These are phyloP conservation scores for Cryphonectria nitschkei DNA, from an alignment of 2,329 filamentous ascomycete genomes.

Conservation along the genomic window DNA sequence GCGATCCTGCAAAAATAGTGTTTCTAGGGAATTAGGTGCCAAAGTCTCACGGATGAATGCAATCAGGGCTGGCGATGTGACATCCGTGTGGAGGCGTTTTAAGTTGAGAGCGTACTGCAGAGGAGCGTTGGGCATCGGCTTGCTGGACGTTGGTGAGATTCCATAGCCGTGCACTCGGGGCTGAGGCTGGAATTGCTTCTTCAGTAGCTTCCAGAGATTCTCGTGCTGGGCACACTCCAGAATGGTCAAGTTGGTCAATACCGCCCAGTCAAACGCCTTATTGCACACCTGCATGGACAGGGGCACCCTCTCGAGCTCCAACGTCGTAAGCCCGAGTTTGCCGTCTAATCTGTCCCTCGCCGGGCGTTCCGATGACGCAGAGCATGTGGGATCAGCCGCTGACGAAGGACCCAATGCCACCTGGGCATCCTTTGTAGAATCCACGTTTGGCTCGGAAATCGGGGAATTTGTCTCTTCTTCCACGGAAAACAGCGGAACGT, in stretches of 20 bases:
- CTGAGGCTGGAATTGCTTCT: constrained; percentile 61
- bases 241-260: constrained; percentile 72
- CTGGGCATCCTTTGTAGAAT: constrained; percentile 13
- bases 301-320: constrained; percentile 76
- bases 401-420: constrained; percentile 9
- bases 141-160: constrained; percentile 33
- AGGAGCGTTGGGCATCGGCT: constrained; percentile 37
- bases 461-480: constrained; percentile 14
- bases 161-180: constrained; percentile 35
- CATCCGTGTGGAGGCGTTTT: constrained; percentile 76
- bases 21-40: constrained; percentile 78
- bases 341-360: constrained; percentile 51
- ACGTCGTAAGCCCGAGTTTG: constrained; percentile 67
- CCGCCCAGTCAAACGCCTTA: constrained; percentile 74
- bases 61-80: constrained; percentile 69
- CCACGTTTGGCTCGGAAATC: neutral
- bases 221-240: constrained; percentile 75
- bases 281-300: constrained; percentile 74
- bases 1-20: constrained; percentile 74
- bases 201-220: constrained; percentile 73
- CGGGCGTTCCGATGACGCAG: constrained; percentile 14
- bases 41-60: constrained; percentile 77
- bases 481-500: neutral
- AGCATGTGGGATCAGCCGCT: neutral
- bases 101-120: constrained; percentile 66